phyloP scores from a whole-genome alignment of 768 basidiomycete species.

The Floccularia luteovirens region DNA sequence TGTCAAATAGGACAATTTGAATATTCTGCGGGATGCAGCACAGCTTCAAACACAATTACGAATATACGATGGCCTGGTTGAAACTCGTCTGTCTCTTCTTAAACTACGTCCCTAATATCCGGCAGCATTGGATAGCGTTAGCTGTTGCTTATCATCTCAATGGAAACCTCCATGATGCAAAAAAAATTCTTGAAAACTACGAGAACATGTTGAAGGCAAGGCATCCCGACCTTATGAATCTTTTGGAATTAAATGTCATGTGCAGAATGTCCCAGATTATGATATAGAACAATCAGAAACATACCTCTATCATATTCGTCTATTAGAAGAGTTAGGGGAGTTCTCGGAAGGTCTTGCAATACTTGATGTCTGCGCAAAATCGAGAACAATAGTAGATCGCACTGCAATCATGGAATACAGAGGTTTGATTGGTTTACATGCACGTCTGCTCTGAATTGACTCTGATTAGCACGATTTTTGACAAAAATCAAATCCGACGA shows the following conservation, averaged over 20 bases:
- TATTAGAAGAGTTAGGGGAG: constrained; percentile 70
- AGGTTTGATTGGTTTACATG: constrained; percentile 38
- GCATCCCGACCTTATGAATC: constrained; percentile 1
- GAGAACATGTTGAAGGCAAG: constrained; percentile 63
- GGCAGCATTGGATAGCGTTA: constrained; percentile 85
- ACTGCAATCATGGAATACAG: constrained; percentile 59
- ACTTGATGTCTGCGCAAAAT: constrained; percentile 59
- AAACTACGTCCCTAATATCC: constrained; percentile 72
- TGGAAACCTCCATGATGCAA: constrained; percentile 64
- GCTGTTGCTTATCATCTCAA: constrained; percentile 87
- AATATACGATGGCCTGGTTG: constrained; percentile 67
- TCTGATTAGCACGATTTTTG: constrained; percentile 63
- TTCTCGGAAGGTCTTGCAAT: constrained; percentile 49
- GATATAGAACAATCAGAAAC: constrained; percentile 84
- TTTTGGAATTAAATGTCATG: neutral
- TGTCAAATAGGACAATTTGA: constrained; percentile 75
- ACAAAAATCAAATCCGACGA: constrained; percentile 57
- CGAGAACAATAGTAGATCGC: constrained; percentile 62
- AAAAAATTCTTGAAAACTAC: constrained; percentile 67
- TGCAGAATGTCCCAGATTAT: constrained; percentile 65
- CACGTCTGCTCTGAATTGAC: constrained; percentile 1
- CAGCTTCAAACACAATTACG: constrained; percentile 85
- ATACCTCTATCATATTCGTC: constrained; percentile 64
- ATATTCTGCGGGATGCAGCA: constrained; percentile 87
- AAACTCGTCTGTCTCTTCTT: constrained; percentile 77